Conservation (phyloP, 164 flowering plant species). For the Berberis vulgaris region DNA sequence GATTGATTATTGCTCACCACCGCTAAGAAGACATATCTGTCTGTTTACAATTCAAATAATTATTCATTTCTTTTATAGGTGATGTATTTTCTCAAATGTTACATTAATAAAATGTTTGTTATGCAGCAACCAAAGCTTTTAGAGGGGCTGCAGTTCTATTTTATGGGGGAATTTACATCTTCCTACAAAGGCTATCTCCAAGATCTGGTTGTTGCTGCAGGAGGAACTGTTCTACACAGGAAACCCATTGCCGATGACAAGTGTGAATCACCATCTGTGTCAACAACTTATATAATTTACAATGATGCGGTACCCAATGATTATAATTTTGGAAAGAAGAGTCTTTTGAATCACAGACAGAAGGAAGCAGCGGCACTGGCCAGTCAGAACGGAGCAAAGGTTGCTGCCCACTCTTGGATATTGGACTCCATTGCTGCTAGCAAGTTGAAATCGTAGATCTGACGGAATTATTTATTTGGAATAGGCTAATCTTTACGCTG, state of each 20-base stretch:
- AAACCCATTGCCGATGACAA: constrained; percentile 48
- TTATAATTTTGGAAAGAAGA: constrained; percentile 20
- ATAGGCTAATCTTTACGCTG: too few relatives aligned
- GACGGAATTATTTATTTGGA: too few relatives aligned
- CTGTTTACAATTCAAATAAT: too few relatives aligned
- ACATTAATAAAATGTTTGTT: neutral
- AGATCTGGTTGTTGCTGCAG: constrained; percentile 68
- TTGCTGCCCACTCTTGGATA: constrained; percentile 63
- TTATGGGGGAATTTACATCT: constrained; percentile 53
- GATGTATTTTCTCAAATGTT: too few relatives aligned
- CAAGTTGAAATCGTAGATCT: constrained; percentile 30
- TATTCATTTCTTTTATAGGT: too few relatives aligned
- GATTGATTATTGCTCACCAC: too few relatives aligned
- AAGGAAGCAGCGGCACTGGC: constrained; percentile 58
- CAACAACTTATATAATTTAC: constrained; percentile 52
- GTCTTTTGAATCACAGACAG: constrained; percentile 26
- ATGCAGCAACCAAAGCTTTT: constrained; percentile 85
- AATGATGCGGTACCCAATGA: constrained; percentile 59
- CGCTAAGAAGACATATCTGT: too few relatives aligned
- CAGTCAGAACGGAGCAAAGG: constrained; percentile 40
- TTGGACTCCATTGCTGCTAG: constrained; percentile 78
- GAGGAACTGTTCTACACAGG: constrained; percentile 70
- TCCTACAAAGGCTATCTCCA: constrained; percentile 70
- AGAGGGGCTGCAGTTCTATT: constrained; percentile 51
- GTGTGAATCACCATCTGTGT: constrained; percentile 11